A percentile compares a stretch with the other conserved stretches of the same genome.
phyloP scores from a whole-genome alignment of 768 basidiomycete species.

The Trametes meyenii region DNA sequence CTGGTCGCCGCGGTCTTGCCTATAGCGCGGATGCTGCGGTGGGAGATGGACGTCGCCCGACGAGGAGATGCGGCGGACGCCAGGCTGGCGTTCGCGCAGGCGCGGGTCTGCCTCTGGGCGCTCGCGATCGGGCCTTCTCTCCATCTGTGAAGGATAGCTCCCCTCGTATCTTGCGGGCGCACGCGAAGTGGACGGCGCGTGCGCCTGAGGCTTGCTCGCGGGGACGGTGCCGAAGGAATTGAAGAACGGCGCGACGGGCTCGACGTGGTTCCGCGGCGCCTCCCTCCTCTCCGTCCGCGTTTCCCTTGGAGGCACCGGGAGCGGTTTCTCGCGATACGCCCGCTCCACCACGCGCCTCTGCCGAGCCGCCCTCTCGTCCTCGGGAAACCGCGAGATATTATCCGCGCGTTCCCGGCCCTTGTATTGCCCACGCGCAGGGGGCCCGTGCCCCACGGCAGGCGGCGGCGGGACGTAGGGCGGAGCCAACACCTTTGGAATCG shows the following conservation, averaged over 20 bases:
- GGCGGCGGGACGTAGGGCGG: constrained; percentile 5
- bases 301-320: constrained; percentile 6
- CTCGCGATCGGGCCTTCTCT: background rate
- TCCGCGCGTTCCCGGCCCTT: background rate
- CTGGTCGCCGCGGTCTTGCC: background rate
- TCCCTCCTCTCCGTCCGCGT: background rate
- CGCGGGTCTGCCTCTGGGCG: background rate
- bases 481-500: constrained; percentile 5
- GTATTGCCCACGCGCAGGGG: background rate
- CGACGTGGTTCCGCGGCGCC: background rate
- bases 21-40: constrained; percentile 2
- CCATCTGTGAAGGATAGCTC: too few species aligned
- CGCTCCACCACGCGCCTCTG: background rate
- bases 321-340: constrained; percentile 11
- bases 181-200: background rate
- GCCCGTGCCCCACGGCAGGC: background rate
- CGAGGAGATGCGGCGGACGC: constrained; percentile 12
- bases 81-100: background rate
- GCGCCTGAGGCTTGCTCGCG: background rate
- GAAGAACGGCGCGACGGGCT: background rate
- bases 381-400: constrained; percentile 2
- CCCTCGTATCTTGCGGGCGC: background rate
- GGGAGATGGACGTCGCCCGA: constrained; percentile 11
- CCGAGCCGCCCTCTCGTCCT: background rate
- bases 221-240: background rate